Conservation (phyloP, 78 protist genomes). For the Isochrysis galbana region DNA sequence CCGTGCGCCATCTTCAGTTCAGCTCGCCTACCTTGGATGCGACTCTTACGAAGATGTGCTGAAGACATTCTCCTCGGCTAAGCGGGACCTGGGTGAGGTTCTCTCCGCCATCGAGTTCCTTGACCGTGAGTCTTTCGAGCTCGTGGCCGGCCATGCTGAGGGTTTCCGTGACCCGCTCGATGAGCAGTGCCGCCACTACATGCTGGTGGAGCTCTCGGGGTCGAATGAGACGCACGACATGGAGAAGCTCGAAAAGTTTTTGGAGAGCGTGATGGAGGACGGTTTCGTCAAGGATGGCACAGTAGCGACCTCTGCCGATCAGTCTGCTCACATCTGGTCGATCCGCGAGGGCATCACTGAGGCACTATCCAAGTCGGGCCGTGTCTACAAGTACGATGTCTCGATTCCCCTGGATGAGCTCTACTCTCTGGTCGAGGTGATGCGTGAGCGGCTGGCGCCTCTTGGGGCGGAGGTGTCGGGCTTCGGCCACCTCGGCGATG, state of each 20-base stretch:
- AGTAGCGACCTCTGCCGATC: constrained; percentile 55
- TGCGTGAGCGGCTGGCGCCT: constrained; percentile 51
- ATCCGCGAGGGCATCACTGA: constrained; percentile 79
- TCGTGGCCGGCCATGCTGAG: neutral
- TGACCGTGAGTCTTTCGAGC: neutral
- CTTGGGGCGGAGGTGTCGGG: constrained; percentile 51
- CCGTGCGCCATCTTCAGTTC: neutral
- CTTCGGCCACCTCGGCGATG: constrained; percentile 91
- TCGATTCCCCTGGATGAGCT: constrained; percentile 38
- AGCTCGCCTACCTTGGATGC: constrained; percentile 23
- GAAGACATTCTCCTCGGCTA: constrained; percentile 49
- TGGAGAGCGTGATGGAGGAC: constrained; percentile 50
- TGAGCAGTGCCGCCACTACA: neutral
- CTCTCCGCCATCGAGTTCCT: constrained; percentile 58
- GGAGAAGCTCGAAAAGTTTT: constrained; percentile 63
- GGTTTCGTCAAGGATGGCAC: constrained; percentile 45
- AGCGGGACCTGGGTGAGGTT: constrained; percentile 71
- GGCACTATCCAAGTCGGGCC: constrained; percentile 41
- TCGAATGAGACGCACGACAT: constrained; percentile 75
- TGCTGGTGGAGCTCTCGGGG: constrained; percentile 83
- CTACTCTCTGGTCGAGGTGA: constrained; percentile 62
- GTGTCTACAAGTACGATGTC: constrained; percentile 48
- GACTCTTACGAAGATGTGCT: neutral
- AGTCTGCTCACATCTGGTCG: constrained; percentile 59
- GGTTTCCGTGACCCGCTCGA: neutral